Base-by-base conservation (phyloP, 164 flowering plant genomes). In the Paratinospora sagittata region DNA sequence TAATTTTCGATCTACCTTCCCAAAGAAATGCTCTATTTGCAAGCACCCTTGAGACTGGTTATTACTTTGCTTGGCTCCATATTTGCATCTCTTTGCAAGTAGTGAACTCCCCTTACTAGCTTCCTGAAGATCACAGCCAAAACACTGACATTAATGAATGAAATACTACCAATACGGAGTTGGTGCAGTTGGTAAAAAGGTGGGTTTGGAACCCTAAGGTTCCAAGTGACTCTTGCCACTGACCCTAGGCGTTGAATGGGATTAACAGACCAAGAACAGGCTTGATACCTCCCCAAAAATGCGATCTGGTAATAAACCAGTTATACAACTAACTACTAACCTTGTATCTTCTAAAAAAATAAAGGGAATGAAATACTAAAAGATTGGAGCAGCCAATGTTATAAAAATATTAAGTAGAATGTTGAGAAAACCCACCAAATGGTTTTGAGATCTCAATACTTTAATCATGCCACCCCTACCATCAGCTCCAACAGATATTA, bases 401-500 rank as follows among this genome's bases (percentile, higher is more conserved):
- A 39, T 24, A 52, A 4, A 52, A 52, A 17, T n/a, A 63, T 27
- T 52, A 70, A 77, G 26, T 33, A 17, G 57, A 70, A 74, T 34
- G 23, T 26, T 45, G 19, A 41, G 37, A 70, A 70, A 57, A 73
- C 90, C 23, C 65, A 92, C 97, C 84, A 69, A 30, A 23, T 82
- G 86, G 70, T 67, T 79, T 26, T 71, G 73, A 73, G 92, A 78
- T 81, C 92, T 85, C 75, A 93, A 71, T 49, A 89, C 90, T 82
- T 93, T 93, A 27, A 90, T 68, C 77, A 77, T 83, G 23, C 99
- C 98, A 65, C 99, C 99, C 83, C 88, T 86, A n/a, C 99, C 99
- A 85, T 96, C 99, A 74, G 98, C 88, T 60, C 98, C 97, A 76
- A 82, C 86, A 66, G 93, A 72, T 71, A 96, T 91, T 68, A 96